Conservation (phyloP, 179 eudicot genomes). For the Actinidia polygama region DNA sequence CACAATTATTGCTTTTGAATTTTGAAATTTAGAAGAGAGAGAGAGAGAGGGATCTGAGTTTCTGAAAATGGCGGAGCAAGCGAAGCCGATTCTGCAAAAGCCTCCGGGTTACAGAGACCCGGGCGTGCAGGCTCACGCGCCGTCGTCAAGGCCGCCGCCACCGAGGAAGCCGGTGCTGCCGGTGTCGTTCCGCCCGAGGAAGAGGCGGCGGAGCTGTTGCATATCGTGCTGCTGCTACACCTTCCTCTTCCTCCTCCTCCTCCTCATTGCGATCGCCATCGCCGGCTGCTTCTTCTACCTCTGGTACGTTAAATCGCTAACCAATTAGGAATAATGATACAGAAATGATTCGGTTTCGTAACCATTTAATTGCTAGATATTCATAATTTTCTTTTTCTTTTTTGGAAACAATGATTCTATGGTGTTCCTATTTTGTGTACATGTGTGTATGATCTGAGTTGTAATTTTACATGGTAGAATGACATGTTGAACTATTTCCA, state of each 20-base stretch:
- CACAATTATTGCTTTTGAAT: too few species aligned
- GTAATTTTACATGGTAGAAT: too few species aligned
- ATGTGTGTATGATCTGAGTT: too few species aligned
- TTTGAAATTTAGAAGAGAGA: too few species aligned
- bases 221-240: slow-evolving; percentile 2
- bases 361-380: too few species aligned
- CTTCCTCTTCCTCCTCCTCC: not conserved
- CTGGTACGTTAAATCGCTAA: too few species aligned
- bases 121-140: not conserved
- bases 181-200: not conserved
- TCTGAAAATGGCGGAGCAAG: not conserved
- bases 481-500: too few species aligned
- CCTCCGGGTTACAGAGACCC: slow-evolving; percentile 14
- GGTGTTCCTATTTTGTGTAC: too few species aligned
- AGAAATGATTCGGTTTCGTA: too few species aligned
- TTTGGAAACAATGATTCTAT: too few species aligned
- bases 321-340: too few species aligned
- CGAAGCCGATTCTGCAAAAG: slow-evolving; percentile 6
- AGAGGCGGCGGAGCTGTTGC: slow-evolving; percentile 9
- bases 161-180: not conserved
- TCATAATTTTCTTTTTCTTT: too few species aligned
- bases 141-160: not conserved
- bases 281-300: slow-evolving; percentile 15
- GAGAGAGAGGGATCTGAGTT: not conserved
- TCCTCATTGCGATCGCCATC: not conserved